Evolutionary conservation across 177 flowering plant genomes (phyloP), one percentile per base, ranked within the genome.

Genomic region (Vitis hybrid): DNA sequence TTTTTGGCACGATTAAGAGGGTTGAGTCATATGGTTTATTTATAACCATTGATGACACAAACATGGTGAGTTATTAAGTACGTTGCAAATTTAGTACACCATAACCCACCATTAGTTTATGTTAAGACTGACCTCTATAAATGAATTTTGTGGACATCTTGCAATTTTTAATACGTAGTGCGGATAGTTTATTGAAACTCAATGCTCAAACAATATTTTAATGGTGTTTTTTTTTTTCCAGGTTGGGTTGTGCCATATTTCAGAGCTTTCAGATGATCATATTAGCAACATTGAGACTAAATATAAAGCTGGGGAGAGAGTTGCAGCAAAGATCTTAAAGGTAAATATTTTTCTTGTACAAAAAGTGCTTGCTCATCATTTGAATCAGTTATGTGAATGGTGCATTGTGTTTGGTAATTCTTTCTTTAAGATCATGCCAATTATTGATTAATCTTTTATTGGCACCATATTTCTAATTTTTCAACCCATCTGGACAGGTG

Each of bases 181-280:
- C 14, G 56, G 2, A 2, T 10, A 31, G 8, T 16, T 62, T 33
- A 53, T 48, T 16, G 3, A 33, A 5, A 5, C 12, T 39, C 10
- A 57, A 56, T 15, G 39, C 11, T 49, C 50, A 15, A 19, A 16
- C 65, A 11, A 19, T 19, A 11, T 65, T 26, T 39, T 22, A 65
- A 45, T 22, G 57, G 22, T 51, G 29, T 26, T 26, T 26, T 7
- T 67, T 67, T 22, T 63, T 70, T 15, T 22, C 39, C 73, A 94
- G 98, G 97, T 90, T 85, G 99, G 99, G 58, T 74, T 95, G 45
- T 95, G 98, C 80, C 99, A 95, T 78, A 72, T 86, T 14, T 93
- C 99, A 53, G 91, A 95, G 84, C 74, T 95, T 66, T 83, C 89
- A 56, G 98, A 91, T 78, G 86, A 82, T 60, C 82, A 52, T 57